Evolutionary conservation across 2,329 filamentous ascomycete genomes (phyloP), one percentile per base, ranked within the genome.

Genomic region (Sclerotinia borealis): DNA sequence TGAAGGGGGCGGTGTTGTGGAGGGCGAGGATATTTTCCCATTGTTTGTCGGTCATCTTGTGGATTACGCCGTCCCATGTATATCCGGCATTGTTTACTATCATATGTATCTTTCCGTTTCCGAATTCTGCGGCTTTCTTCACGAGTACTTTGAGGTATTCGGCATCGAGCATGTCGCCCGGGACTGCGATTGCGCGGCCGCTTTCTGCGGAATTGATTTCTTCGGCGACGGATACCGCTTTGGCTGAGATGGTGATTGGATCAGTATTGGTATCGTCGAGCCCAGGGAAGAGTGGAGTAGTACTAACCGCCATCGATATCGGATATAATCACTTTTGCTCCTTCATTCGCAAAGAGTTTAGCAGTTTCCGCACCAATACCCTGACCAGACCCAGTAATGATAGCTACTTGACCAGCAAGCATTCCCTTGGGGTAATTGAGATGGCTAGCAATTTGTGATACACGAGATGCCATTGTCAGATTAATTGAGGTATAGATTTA

Each of bases 41-140:
- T 81, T 96, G 91, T 79, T 91, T 91, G 80, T 96, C 91, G 19
- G 87, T 90, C 81, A 92, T 93, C 82, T 95, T 96, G 81, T 96
- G 91, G 69, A 96, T 92, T 45, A 96, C 91, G 8, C 89, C 92
- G 75, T 96, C 92, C 91, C 92, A 96, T 0, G 92, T 96, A 77
- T 91, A 96, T 48, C 91, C 92, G 0, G 92, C 92, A 75, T 96
- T 96, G 77, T 96, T 96, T 65, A 96, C 90, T 63, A 96, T 88
- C 74, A 95, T 89, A 76, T 96, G 89, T 67, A 96, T 92, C 80
- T 96, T 96, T 72, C 91, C 92, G 68, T 83, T 80, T 64, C 92
- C 92, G 73, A 96, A 96, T 54, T 87, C 88, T 1, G 90, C 92
- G 0, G 91, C 83, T 72, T 86, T 85, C 73, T 86, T 80, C 31